These are phyloP conservation scores for Botrytis fabae DNA, from an alignment of 2,329 filamentous ascomycete genomes.

Conservation along the genomic window DNA sequence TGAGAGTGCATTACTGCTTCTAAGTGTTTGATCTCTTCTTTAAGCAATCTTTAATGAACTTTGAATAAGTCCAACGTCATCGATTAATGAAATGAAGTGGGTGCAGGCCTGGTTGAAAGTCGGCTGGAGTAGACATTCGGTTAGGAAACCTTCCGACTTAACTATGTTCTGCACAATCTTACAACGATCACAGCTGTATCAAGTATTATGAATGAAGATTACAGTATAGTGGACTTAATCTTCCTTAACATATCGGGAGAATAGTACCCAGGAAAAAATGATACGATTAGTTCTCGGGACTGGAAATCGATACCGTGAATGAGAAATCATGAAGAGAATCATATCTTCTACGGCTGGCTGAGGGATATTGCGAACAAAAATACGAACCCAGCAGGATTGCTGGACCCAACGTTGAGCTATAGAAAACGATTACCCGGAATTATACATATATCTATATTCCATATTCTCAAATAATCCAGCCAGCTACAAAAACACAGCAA, in stretches of 20 bases:
- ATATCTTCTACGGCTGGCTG: too few species aligned
- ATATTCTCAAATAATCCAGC: neutral
- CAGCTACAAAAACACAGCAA: neutral
- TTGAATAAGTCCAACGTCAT: neutral
- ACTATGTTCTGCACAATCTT: neutral
- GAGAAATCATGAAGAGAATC: neutral
- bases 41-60: neutral
- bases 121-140: neutral
- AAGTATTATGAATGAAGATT: neutral
- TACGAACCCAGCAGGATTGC: neutral
- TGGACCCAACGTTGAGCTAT: neutral
- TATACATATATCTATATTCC: neutral
- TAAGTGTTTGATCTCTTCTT: neutral
- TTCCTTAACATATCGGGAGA: neutral
- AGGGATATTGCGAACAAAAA: neutral
- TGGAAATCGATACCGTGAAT: neutral
- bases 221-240: neutral
- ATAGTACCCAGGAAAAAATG: too few species aligned
- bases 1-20: neutral
- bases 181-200: too few species aligned
- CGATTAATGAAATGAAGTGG: neutral
- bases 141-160: neutral
- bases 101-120: neutral
- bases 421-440: neutral
- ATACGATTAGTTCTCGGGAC: neutral